Percentiles rank a stretch among this genome's conserved stretches.
These are phyloP conservation scores for Cordyceps javanica DNA, from an alignment of 2,329 filamentous ascomycete species.

Conservation along the genomic window DNA sequence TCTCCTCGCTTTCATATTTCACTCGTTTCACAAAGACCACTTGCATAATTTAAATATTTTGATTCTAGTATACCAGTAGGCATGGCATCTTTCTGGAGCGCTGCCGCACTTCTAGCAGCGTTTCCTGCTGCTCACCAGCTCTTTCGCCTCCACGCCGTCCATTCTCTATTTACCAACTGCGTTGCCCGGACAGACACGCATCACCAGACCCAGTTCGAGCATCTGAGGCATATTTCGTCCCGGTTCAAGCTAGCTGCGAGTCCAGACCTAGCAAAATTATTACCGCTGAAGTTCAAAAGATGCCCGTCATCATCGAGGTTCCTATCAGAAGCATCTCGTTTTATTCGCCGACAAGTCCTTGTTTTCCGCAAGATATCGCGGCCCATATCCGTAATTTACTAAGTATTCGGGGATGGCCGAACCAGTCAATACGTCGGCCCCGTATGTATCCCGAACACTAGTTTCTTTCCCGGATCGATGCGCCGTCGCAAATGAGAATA, in stretches of 20 bases:
- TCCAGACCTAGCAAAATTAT: not conserved
- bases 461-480: too few relatives aligned
- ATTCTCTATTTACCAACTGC: not conserved
- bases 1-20: too few relatives aligned
- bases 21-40: too few relatives aligned
- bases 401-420: too few relatives aligned
- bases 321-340: not conserved
- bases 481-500: too few relatives aligned
- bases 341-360: too few relatives aligned
- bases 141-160: not conserved
- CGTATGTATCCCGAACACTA: too few relatives aligned
- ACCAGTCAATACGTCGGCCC: too few relatives aligned
- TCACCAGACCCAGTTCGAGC: not conserved
- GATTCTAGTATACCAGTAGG: too few relatives aligned
- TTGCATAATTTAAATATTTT: too few relatives aligned
- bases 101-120: not conserved
- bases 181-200: not conserved
- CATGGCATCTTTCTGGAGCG: not conserved
- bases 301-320: not conserved
- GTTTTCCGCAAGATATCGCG: too few relatives aligned
- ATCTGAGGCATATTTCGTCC: not conserved
- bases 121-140: not conserved
- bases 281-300: not conserved
- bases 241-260: not conserved
- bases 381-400: too few relatives aligned